Conservation (phyloP, 2,329 filamentous ascomycete species). For the Pestalotiopsis sp. region DNA sequence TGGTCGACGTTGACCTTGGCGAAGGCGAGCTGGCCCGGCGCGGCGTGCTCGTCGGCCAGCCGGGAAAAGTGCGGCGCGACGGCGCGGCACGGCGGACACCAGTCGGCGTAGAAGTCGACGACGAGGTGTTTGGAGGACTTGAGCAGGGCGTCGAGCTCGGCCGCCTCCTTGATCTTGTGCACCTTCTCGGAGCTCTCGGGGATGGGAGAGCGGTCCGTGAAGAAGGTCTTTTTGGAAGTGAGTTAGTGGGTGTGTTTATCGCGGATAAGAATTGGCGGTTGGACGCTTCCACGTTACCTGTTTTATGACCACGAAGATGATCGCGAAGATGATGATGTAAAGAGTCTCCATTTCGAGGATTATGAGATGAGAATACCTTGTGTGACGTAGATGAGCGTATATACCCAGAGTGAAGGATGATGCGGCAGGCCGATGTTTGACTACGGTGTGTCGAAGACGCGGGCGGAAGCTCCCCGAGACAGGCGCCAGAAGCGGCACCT, state of each 20-base stretch:
- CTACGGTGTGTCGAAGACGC: too few relatives aligned
- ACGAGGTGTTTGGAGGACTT: slow-evolving; percentile 51
- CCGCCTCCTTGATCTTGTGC: slow-evolving; percentile 47
- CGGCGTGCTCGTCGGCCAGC: slow-evolving; percentile 42
- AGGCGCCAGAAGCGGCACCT: too few relatives aligned
- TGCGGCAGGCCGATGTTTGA: too few relatives aligned
- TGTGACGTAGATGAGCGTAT: background rate
- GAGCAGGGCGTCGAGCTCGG: slow-evolving; percentile 57
- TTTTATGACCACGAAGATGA: background rate
- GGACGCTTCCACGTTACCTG: background rate
- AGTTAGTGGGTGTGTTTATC: background rate
- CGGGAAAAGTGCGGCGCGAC: slow-evolving; percentile 58
- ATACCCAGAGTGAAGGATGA: too few relatives aligned
- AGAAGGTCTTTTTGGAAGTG: background rate
- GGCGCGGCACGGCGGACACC: slow-evolving; percentile 63
- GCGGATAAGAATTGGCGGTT: background rate
- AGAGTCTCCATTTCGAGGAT: background rate
- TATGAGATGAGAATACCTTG: background rate
- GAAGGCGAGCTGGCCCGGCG: slow-evolving; percentile 50
- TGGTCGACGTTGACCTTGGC: slow-evolving; percentile 63
- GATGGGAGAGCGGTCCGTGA: slow-evolving; percentile 35
- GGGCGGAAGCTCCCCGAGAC: too few relatives aligned
- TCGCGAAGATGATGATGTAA: background rate
- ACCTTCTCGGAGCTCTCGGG: slow-evolving; percentile 42
- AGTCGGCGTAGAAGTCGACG: slow-evolving; percentile 61